A percentile compares a stretch with the other conserved stretches of the same genome.
phyloP scores from a whole-genome alignment of 257 asterid genomes.

The Solanum piurae region DNA sequence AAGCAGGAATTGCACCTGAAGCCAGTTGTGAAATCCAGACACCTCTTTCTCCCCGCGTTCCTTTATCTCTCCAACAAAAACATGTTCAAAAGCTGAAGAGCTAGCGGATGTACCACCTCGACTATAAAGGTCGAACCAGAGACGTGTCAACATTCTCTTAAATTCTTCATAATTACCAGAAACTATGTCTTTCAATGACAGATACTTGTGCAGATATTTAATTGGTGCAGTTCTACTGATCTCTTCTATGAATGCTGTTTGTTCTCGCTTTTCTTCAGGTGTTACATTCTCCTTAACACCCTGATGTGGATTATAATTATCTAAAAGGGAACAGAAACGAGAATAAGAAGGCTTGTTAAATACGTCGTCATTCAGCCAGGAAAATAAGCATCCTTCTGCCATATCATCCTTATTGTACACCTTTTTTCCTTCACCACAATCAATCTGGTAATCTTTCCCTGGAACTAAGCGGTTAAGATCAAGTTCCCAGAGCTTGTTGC shows the following conservation, averaged over 20 bases:
- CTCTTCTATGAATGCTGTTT: conserved; percentile 83
- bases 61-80: conserved; percentile 96
- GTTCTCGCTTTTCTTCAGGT: conserved; percentile 69
- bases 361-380: conserved; percentile 64
- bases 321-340: conserved; percentile 88
- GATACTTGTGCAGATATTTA: conserved; percentile 69
- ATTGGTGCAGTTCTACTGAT: conserved; percentile 89
- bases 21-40: conserved; percentile 97
- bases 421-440: conserved; percentile 86
- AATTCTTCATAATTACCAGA: conserved; percentile 46
- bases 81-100: conserved; percentile 98
- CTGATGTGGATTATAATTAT: conserved; percentile 82
- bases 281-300: conserved; percentile 82
- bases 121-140: conserved; percentile 86
- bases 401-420: conserved; percentile 60
- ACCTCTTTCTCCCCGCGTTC: conserved; percentile 63
- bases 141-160: conserved; percentile 50
- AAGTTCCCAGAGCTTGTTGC: conserved; percentile 77
- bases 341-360: conserved; percentile 58
- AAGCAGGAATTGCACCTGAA: conserved; percentile 47
- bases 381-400: conserved; percentile 69
- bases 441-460: conserved; percentile 74
- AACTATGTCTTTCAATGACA: conserved; percentile 40
- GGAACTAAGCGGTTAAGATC: conserved; percentile 70
- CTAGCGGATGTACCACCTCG: conserved; percentile 78